Base-by-base conservation (phyloP, 495 filamentous ascomycete species). In the Pseudoneurospora amorphoporcata region DNA sequence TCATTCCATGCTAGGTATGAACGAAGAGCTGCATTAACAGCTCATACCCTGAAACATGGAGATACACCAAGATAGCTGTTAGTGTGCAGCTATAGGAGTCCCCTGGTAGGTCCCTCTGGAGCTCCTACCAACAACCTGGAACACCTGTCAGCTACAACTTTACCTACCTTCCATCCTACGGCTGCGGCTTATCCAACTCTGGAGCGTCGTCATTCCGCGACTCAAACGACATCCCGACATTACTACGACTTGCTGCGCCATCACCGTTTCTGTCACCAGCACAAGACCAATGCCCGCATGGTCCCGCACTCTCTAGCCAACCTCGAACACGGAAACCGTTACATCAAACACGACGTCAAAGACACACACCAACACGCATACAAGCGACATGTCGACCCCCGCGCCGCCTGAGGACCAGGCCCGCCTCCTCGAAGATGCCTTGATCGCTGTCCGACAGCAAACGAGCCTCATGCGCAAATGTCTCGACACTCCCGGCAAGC, bases 371-470 rank as follows among this genome's bases (percentile, higher is more conserved):
- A 17, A 58, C 23, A 32, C 69, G 41, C 65, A 12, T 70, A 23
- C 23, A 39, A 23, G 47, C 74, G 78, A 47, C 72, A 87, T 86
- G 81, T 87, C 89, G 80, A 88, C 89, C 76, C 89, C 91, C 79
- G 86, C 88, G 76, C 86, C 88, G 79, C 86, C 91, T 74, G 94
- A 97, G 86, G 94, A 98, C 85, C 94, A 97, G 87, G 92, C 90
- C 75, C 91, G 94, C 77, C 87, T 99, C 82, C 90, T 99, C 75
- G 95, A 98, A 81, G 95, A 99, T 92, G 95, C 96, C 79, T 86
- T 98, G 85, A 87, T 91, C 70, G 93, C 97, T 68, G 95, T 99
- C 83, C 91, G 94, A 84, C 96, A 98, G 83, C 95, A 99, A 88
- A 93, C 94, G 35, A 85, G 88, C 70, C 86, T 97, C 81, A 99